Base-by-base conservation (phyloP, 2,329 filamentous ascomycete genomes). In the Chalaropsis thielavioides region DNA sequence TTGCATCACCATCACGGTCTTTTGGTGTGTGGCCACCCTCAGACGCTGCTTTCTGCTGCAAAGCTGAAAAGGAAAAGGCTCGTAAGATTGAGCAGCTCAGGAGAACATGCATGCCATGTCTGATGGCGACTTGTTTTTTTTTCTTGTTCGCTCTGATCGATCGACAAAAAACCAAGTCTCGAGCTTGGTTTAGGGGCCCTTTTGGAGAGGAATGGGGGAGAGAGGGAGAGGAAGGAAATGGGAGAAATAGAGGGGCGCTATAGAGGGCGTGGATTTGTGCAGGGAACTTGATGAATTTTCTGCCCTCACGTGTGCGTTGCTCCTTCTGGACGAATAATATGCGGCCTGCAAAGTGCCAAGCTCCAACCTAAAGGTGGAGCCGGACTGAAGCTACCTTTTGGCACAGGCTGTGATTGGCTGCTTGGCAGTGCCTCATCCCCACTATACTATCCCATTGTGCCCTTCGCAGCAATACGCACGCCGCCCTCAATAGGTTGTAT, bases 1-100 rank as follows among this genome's bases (percentile, higher is more conserved):
- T 58, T 58, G 54, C 54, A 58, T 35, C 54, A 58, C 54, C 24
- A 58, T 58, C 19, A 24, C 24, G 46, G 46, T 51, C 24, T 27
- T 58, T 58, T 58, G 24, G 54, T 35, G n/a, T 58, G 24, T 17
- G 54, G 54, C 15, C 27, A 19, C 10, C 54, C 54, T 58, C 38
- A 19, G 27, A n/a, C 17, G 31, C 24, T 7, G 27, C 10, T 58
- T 58, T 58, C 24, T 58, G 54, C 35, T 31, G 54, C 54, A 17
- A 35, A 58, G 54, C 54, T 58, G 54, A 58, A 58, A 58, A 35
- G 17, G 54, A 58, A 58, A 58, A 35, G 17, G 24, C 54, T 58
- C 27, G 27, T 58, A 58, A 58, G 54, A 58, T 58, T 58, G 54
- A 19, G 31, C 54, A 35, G 17, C 3, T 58, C 54, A 58, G 54